Evolutionary conservation across 2,329 filamentous ascomycete species (phyloP).

Genomic region (Fusarium sarcochroum): DNA sequence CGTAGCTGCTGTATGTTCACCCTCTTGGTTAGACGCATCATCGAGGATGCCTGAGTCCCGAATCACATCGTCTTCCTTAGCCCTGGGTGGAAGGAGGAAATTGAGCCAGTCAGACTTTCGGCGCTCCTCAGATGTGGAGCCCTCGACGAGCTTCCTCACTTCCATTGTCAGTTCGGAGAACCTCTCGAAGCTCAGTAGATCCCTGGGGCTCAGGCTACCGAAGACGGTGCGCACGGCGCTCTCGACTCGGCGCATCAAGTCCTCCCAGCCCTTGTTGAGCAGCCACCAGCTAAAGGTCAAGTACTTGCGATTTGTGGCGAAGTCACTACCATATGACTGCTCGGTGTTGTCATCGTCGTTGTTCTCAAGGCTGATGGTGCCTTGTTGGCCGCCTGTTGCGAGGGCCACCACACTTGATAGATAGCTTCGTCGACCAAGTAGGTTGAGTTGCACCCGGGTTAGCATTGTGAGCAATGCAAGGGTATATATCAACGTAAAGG

Average conservation of each 20-base stretch:
- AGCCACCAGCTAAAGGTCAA: conserved; percentile 99
- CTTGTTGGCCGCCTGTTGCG: conserved; percentile 79
- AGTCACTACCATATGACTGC: conserved; percentile 90
- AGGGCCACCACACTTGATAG: conserved; percentile 94
- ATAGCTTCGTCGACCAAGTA: conserved; percentile 94
- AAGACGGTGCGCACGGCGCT: conserved; percentile 91
- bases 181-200: conserved; percentile 85
- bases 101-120: conserved; percentile 78
- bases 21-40: conserved; percentile 57
- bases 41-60: conserved; percentile 84
- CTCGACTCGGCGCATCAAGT: conserved; percentile 85
- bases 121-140: conserved; percentile 60
- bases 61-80: conserved; percentile 87
- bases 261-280: conserved; percentile 88
- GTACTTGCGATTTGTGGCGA: conserved; percentile 95
- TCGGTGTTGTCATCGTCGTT: conserved; percentile 90
- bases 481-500: conserved; percentile 93
- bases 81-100: conserved; percentile 83
- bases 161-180: conserved; percentile 86
- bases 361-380: conserved; percentile 91
- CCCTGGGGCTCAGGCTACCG: conserved; percentile 87
- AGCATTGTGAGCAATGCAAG: conserved; percentile 90
- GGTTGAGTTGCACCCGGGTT: conserved; percentile 95
- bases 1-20: conserved; percentile 55
- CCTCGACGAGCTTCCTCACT: conserved; percentile 88